phyloP scores from a whole-genome alignment of 305 asterid genomes.

The Solanum hybrid region DNA sequence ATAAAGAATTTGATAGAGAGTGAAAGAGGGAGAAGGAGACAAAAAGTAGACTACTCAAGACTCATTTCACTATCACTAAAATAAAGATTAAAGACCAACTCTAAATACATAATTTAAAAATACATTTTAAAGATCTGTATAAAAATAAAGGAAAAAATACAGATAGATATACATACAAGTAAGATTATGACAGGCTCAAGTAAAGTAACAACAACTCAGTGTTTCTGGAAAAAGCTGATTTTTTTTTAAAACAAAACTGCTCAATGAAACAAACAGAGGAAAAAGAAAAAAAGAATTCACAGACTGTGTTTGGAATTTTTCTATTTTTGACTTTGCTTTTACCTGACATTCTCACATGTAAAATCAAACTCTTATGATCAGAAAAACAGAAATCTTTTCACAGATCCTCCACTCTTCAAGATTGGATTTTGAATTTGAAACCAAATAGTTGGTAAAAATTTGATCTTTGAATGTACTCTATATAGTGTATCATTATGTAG shows the following conservation, averaged over 20 bases:
- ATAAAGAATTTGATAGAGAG: slow-evolving; percentile 2
- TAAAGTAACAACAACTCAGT: slow-evolving; percentile 9
- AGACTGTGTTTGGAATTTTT: background rate
- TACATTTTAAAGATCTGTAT: background rate
- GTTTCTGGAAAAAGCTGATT: slow-evolving; percentile 11
- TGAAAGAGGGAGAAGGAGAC: slow-evolving; percentile 28
- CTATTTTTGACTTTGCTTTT: slow-evolving; percentile 5
- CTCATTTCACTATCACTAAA: slow-evolving; percentile 41
- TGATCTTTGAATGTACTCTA: background rate
- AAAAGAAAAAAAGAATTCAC: background rate
- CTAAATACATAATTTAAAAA: background rate
- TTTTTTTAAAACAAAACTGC: background rate
- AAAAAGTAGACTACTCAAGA: slow-evolving; percentile 37
- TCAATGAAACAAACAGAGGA: background rate
- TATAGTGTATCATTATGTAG: background rate
- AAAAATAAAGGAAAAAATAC: background rate
- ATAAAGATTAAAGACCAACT: slow-evolving; percentile 3
- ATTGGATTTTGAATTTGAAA: background rate
- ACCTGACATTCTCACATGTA: slow-evolving; percentile 27
- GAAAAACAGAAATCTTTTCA: background rate
- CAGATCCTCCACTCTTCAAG: background rate
- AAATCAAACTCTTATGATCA: background rate
- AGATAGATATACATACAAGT: background rate
- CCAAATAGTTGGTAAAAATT: background rate
- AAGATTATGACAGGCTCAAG: slow-evolving; percentile 8